Conservation (phyloP, 305 asterid genomes). For the Fraxinus xanthoxyloides region DNA sequence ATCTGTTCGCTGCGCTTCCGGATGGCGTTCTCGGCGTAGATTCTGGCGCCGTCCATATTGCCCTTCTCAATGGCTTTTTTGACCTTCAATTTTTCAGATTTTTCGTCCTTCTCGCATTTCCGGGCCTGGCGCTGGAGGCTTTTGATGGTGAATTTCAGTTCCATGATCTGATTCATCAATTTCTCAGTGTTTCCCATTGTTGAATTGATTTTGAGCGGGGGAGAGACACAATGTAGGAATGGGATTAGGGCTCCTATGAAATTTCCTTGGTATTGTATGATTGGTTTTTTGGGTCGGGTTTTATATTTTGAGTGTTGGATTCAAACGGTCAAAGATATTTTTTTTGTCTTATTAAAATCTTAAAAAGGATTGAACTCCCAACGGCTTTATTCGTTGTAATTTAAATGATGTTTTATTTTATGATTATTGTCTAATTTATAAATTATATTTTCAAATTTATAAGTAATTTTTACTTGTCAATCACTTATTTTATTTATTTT, state of each 20-base stretch:
- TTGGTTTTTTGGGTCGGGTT: neutral
- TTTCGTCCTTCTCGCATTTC: conserved; percentile 89
- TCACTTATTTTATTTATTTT: neutral
- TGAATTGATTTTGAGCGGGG: neutral
- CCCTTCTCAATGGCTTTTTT: conserved; percentile 94
- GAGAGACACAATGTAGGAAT: neutral
- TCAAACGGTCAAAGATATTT: neutral
- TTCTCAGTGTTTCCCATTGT: conserved; percentile 85
- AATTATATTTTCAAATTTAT: too few species aligned
- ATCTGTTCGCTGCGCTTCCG: conserved; percentile 89
- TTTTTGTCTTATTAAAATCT: neutral
- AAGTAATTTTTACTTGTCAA: neutral
- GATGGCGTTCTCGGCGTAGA: conserved; percentile 93
- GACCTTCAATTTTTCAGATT: conserved; percentile 79
- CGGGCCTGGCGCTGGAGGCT: conserved; percentile 81
- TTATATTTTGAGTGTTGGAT: neutral
- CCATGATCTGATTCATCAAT: conserved; percentile 87
- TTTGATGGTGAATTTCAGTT: conserved; percentile 80
- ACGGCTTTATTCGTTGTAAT: neutral
- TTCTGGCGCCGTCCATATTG: conserved; percentile 90
- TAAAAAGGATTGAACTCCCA: neutral
- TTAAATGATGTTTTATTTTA: too few species aligned
- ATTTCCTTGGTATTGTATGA: neutral
- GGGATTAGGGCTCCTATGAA: neutral
- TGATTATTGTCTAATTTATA: neutral